Percentiles rank a stretch among this genome's conserved stretches.
phyloP scores from a whole-genome alignment of 2,329 filamentous ascomycete species.

The Colletotrichum horii region DNA sequence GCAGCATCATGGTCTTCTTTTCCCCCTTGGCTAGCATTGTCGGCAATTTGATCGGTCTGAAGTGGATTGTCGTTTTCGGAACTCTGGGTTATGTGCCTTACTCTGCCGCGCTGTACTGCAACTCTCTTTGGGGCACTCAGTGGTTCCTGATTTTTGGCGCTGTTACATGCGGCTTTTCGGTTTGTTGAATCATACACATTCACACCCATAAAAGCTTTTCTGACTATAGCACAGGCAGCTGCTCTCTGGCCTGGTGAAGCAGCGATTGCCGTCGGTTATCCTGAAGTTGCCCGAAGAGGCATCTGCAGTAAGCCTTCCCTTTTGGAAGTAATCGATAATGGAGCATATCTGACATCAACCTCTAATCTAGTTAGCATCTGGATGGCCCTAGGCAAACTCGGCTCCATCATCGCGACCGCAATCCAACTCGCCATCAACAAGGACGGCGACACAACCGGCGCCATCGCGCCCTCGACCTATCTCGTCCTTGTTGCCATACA shows the following conservation, averaged over 20 bases:
- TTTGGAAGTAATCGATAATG: neutral
- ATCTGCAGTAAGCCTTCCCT: constrained; percentile 32
- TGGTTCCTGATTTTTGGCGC: constrained; percentile 11
- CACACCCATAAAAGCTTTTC: fast-evolving
- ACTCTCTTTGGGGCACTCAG: constrained; percentile 9
- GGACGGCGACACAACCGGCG: constrained; percentile 42
- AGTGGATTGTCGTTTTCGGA: constrained; percentile 10
- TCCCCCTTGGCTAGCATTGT: constrained; percentile 2
- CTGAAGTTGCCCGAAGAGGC: constrained; percentile 48
- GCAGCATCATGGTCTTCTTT: constrained; percentile 3
- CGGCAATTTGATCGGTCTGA: constrained; percentile 8
- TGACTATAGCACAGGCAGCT: constrained; percentile 26
- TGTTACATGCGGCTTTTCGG: constrained; percentile 2
- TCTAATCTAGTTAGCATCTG: constrained; percentile 43
- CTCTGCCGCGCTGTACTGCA: constrained; percentile 10
- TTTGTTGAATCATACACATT: neutral
- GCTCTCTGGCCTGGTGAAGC: constrained; percentile 38
- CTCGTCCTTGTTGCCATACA: constrained; percentile 47
- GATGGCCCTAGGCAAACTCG: constrained; percentile 56
- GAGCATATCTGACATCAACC: neutral
- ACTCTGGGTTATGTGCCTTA: constrained; percentile 3
- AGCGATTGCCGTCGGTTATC: constrained; percentile 35
- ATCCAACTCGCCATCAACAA: constrained; percentile 56
- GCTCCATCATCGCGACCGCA: constrained; percentile 55
- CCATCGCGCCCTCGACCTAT: constrained; percentile 47